Percentiles rank a stretch among this genome's conserved stretches.
phyloP scores from a whole-genome alignment of 805 yeast species.

The Komagataella pastoris region DNA sequence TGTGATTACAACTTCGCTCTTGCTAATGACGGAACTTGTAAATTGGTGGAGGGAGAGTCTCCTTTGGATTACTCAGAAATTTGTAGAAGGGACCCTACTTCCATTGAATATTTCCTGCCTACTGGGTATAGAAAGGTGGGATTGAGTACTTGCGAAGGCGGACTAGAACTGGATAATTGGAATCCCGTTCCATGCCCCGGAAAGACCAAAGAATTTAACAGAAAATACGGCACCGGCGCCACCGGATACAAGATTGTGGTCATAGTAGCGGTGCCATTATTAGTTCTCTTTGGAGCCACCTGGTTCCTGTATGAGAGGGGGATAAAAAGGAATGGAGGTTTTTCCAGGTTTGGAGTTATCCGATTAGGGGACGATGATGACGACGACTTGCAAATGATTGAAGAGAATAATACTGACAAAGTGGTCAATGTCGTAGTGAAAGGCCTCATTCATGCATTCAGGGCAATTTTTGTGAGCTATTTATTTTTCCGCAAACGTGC shows the following conservation, averaged over 20 bases:
- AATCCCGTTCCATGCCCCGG: slow-evolving; percentile 80
- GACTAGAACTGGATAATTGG: slow-evolving; percentile 55
- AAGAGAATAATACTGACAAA: slow-evolving; percentile 46
- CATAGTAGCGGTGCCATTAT: slow-evolving; percentile 43
- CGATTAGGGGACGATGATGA: slow-evolving; percentile 54
- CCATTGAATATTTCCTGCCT: slow-evolving; percentile 67
- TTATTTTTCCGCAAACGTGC: slow-evolving; percentile 1
- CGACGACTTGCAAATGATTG: slow-evolving; percentile 32
- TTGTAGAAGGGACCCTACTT: slow-evolving; percentile 39
- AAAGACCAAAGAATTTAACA: slow-evolving; percentile 44
- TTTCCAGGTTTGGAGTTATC: slow-evolving; percentile 72
- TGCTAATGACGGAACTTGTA: slow-evolving; percentile 73
- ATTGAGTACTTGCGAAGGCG: slow-evolving; percentile 75
- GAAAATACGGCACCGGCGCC: slow-evolving; percentile 34
- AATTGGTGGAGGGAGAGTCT: slow-evolving; percentile 57
- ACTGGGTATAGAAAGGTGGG: slow-evolving; percentile 90
- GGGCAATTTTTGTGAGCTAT: slow-evolving; percentile 18
- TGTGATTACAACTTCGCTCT: slow-evolving; percentile 81
- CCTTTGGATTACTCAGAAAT: slow-evolving; percentile 52
- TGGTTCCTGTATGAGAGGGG: slow-evolving; percentile 75
- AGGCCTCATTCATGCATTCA: slow-evolving; percentile 37
- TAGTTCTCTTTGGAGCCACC: slow-evolving; percentile 34
- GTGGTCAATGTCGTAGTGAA: slow-evolving; percentile 45
- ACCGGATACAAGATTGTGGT: slow-evolving; percentile 39
- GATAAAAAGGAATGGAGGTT: slow-evolving; percentile 66